phyloP scores from a whole-genome alignment of 2,329 filamentous ascomycete genomes.

The Sporothrix sp. region DNA sequence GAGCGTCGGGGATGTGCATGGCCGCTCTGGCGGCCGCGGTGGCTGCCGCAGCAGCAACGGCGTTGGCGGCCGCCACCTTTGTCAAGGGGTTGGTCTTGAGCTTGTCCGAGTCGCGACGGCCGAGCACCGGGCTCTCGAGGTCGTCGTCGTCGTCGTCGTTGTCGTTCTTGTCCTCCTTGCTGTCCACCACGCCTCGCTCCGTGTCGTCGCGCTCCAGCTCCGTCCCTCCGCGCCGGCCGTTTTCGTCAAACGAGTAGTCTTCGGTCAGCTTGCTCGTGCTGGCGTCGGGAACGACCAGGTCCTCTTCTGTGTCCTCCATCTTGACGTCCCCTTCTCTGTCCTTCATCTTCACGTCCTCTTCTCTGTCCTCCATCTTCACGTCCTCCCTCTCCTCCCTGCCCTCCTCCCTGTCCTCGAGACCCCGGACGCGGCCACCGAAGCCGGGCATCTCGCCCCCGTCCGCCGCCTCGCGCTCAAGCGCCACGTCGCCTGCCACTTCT shows the following conservation, averaged over 20 bases:
- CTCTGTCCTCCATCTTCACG: background rate
- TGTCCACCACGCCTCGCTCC: slow-evolving; percentile 8
- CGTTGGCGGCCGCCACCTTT: slow-evolving; percentile 13
- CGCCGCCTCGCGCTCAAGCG: background rate
- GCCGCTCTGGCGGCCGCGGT: background rate
- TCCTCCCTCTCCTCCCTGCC: too few relatives aligned
- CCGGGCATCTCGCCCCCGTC: slow-evolving; percentile 7
- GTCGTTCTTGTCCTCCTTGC: slow-evolving; percentile 8
- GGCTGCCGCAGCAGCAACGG: background rate
- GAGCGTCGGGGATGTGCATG: slow-evolving; percentile 9
- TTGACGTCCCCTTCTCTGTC: background rate
- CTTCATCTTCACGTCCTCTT: background rate
- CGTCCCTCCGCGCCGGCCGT: slow-evolving; percentile 16
- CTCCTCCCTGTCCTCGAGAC: too few relatives aligned
- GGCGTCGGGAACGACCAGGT: slow-evolving; percentile 10
- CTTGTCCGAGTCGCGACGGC: slow-evolving; percentile 25
- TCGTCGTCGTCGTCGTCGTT: slow-evolving; percentile 15
- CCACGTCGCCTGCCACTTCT: background rate
- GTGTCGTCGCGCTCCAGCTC: slow-evolving; percentile 7
- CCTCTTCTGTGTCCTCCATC: slow-evolving; percentile 9
- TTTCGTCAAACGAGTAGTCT: slow-evolving; percentile 17
- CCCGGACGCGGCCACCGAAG: background rate
- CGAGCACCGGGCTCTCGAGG: slow-evolving; percentile 22
- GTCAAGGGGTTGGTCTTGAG: slow-evolving; percentile 10
- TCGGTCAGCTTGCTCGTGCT: slow-evolving; percentile 17